A percentile compares a stretch with the other conserved stretches of the same genome.
Conservation (phyloP, 1,284 basidiomycete genomes). For the Schizopora paradoxa region DNA sequence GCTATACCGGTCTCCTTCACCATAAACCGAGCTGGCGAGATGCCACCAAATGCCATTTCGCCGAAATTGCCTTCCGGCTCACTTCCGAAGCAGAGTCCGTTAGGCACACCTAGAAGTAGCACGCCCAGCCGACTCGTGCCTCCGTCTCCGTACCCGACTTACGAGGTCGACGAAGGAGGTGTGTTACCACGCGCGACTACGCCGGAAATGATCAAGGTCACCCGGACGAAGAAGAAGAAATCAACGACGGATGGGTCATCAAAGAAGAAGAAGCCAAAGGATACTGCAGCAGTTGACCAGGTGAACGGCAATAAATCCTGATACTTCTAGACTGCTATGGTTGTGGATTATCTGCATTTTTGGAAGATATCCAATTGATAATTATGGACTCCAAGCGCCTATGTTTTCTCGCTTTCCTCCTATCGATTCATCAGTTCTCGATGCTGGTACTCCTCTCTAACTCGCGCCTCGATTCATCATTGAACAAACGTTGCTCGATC, state of each 20-base stretch:
- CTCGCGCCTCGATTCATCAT: too few relatives aligned
- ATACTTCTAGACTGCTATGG: too few relatives aligned
- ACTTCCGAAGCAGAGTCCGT: slow-evolving; percentile 21
- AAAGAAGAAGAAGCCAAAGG: slow-evolving; percentile 56
- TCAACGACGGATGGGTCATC: slow-evolving; percentile 50
- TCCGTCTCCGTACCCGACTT: slow-evolving; percentile 53
- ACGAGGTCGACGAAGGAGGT: slow-evolving; percentile 45
- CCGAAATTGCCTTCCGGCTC: slow-evolving; percentile 19
- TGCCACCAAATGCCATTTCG: slow-evolving; percentile 60
- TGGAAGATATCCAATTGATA: too few relatives aligned
- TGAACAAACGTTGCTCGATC: too few relatives aligned
- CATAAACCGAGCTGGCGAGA: slow-evolving; percentile 79
- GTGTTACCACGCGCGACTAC: slow-evolving; percentile 44
- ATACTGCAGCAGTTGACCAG: background rate
- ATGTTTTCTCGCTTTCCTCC: too few relatives aligned
- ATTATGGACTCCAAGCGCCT: too few relatives aligned
- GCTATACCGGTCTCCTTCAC: slow-evolving; percentile 36
- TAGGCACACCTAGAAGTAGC: slow-evolving; percentile 16
- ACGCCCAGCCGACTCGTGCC: slow-evolving; percentile 17
- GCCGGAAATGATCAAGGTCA: slow-evolving; percentile 71
- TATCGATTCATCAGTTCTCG: too few relatives aligned
- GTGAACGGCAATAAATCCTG: too few relatives aligned
- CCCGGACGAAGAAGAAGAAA: slow-evolving; percentile 70
- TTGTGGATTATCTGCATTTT: too few relatives aligned
- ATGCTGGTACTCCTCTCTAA: too few relatives aligned